phyloP scores from a whole-genome alignment of 1,139 yeast species.

The Blastobotrys indianensis region DNA sequence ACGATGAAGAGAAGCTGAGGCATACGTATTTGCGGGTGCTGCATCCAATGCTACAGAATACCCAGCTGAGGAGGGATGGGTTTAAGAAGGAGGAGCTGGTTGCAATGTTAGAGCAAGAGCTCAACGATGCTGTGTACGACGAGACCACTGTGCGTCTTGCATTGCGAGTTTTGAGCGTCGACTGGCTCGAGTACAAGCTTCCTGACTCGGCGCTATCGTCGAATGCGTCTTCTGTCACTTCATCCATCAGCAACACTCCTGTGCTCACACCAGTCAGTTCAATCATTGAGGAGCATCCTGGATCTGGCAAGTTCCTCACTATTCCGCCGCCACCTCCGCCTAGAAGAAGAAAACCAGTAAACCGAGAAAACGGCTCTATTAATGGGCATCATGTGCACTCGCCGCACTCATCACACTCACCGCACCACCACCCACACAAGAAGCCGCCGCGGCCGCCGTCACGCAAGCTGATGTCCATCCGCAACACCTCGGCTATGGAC shows the following conservation, averaged over 20 bases:
- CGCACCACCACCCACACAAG: too few relatives aligned
- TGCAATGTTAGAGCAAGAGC: conserved; percentile 46
- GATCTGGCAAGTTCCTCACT: conserved; percentile 2
- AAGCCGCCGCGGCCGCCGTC: not conserved
- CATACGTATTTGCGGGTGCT: conserved; percentile 74
- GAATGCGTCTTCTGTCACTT: not conserved
- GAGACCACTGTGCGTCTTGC: conserved; percentile 54
- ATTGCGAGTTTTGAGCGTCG: conserved; percentile 51
- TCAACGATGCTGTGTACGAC: conserved; percentile 18
- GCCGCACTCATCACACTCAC: not conserved
- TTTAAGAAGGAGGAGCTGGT: conserved; percentile 56
- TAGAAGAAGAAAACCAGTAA: conserved; percentile 5
- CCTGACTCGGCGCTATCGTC: conserved; percentile 1
- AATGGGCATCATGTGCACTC: not conserved
- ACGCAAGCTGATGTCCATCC: conserved; percentile 17
- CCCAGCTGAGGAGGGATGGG: conserved; percentile 51
- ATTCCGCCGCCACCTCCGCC: conserved; percentile 14
- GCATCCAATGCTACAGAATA: conserved; percentile 60
- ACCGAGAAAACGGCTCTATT: conserved; percentile 2
- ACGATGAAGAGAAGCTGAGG: conserved; percentile 55
- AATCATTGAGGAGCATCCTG: not conserved
- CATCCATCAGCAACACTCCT: not conserved
- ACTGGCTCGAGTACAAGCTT: conserved; percentile 44
- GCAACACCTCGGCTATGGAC: conserved; percentile 17
- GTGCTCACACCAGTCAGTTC: not conserved